A percentile compares a stretch with the other conserved stretches of the same genome.
Conservation (phyloP, 2,329 filamentous ascomycete genomes). For the Didymella sp. region DNA sequence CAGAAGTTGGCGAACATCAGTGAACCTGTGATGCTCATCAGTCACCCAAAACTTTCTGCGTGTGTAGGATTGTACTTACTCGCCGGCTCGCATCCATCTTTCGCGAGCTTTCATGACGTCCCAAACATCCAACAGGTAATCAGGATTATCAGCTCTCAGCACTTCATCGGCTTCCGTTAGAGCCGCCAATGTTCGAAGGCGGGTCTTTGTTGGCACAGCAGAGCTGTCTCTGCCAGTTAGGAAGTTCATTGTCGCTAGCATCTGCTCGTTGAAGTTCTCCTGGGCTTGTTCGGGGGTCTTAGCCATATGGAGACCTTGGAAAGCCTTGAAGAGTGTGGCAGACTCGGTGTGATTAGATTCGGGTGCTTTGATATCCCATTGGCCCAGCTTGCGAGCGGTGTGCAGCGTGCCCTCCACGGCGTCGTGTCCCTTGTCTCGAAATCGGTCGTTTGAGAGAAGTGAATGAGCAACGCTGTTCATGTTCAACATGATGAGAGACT, state of each 20-base stretch:
- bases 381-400: conserved; percentile 81
- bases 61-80: conserved; percentile 59
- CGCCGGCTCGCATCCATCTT: conserved; percentile 82
- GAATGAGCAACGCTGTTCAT: conserved; percentile 85
- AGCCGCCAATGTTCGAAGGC: conserved; percentile 64
- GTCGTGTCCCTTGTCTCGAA: conserved; percentile 62
- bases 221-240: conserved; percentile 38
- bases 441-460: conserved; percentile 72
- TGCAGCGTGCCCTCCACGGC: conserved; percentile 76
- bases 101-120: conserved; percentile 69
- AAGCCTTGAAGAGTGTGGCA: conserved; percentile 77
- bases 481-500: conserved; percentile 79
- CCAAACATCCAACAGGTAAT: conserved; percentile 69
- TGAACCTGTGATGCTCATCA: conserved; percentile 60
- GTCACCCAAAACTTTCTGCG: not conserved
- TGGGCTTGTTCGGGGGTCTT: conserved; percentile 62
- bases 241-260: conserved; percentile 56
- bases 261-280: conserved; percentile 67
- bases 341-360: conserved; percentile 66
- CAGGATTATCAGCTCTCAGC: conserved; percentile 64
- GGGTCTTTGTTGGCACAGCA: conserved; percentile 32
- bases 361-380: conserved; percentile 88
- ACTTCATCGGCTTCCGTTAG: conserved; percentile 84
- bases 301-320: conserved; percentile 78
- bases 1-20: conserved; percentile 79